Evolutionary conservation across 371 early-diverging fungal genomes (phyloP), one percentile per base, ranked within the genome.

Genomic region (Circinella minor): DNA sequence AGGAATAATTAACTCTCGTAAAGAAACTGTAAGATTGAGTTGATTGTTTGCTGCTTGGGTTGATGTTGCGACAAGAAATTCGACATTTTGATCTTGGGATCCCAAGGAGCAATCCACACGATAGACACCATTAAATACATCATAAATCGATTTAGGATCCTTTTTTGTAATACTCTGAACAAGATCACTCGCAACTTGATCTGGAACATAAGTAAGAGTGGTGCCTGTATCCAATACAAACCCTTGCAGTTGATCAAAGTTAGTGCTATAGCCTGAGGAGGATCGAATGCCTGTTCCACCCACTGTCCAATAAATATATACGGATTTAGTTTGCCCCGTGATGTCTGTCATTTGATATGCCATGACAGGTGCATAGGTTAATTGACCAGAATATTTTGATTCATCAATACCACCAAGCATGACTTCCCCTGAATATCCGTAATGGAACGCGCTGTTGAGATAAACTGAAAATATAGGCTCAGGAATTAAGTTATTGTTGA

Each of bases 181-280:
- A 7, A 80, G 43, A 36, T 67, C 59, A 11, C 73, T 36, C 3
- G 77, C 76, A 51, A 77, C 64, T 13, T 43, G 8, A 2, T 57
- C 15, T 9, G 81, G 80, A 15, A 80, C 38, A 57, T 81, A 81
- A 20, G 82, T 79, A 36, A 84, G 67, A 0, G 84, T 84, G 36
- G 81, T 80, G n/a, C 84, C 84, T 4, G 84, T 84, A 57, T 84
- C 84, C 7, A 83, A 66, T 18, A 84, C 76, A 54, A 80, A 80
- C 27, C 71, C 79, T 65, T 51, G 59, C 34, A 48, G 55, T 5
- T 63, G 27, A 8, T 72, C 57, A 38, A 67, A 67, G n/a, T 63
- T 37, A 48, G 66, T n/a, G 39, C 63, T 49, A 11, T 51, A 11
- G 27, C 62, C 63, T 15, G 67, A 66, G 0, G 61, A 63, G 48